phyloP scores from a whole-genome alignment of 306 rosid species.

The Fagus sylvatica region DNA sequence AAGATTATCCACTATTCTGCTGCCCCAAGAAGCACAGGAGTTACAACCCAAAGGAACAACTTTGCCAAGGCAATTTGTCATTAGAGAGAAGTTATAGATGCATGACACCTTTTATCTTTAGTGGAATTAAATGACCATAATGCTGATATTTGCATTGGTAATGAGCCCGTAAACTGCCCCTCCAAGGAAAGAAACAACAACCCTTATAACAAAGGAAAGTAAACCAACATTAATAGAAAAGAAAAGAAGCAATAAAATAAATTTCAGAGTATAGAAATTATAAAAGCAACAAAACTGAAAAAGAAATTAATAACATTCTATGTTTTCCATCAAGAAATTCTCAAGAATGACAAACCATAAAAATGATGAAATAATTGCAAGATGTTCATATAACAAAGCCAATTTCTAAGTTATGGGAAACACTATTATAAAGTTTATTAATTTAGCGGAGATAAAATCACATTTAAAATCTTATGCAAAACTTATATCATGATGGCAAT shows the following conservation, averaged over 20 bases:
- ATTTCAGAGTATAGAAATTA: background rate
- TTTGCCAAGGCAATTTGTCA: conserved; percentile 13
- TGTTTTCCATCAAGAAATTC: background rate
- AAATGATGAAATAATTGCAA: background rate
- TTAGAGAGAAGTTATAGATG: background rate
- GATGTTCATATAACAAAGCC: background rate
- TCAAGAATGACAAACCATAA: background rate
- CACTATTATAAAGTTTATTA: background rate
- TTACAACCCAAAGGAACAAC: background rate
- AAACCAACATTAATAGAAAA: background rate
- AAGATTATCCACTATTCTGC: background rate
- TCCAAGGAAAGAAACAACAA: background rate
- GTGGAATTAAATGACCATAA: background rate
- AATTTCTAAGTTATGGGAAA: background rate
- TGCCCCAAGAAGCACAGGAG: background rate
- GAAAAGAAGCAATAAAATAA: background rate
- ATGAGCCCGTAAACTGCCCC: background rate
- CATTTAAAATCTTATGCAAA: background rate
- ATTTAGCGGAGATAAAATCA: background rate
- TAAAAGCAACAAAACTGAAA: background rate
- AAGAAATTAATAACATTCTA: background rate
- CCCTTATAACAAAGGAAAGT: background rate
- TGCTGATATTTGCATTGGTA: background rate
- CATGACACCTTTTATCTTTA: background rate
- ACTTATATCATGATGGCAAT: background rate